Evolutionary conservation across 2,329 filamentous ascomycete genomes (phyloP).

Genomic region (Kalaharituber pfeilii): DNA sequence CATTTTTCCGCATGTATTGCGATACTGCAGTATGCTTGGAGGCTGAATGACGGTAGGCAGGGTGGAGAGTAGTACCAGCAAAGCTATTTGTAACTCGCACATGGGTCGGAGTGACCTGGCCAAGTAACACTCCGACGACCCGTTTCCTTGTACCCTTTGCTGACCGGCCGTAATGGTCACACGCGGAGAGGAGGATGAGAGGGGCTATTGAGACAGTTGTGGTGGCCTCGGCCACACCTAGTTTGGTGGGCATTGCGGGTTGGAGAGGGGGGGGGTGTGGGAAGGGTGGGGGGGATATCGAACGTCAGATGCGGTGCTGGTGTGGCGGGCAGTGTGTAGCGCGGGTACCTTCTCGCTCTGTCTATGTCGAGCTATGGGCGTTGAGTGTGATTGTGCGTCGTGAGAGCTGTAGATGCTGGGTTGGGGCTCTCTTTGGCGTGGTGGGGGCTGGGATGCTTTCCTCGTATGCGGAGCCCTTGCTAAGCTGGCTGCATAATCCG

Average conservation of each 20-base stretch:
- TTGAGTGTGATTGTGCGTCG: no score
- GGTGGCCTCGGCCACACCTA: slow-evolving; percentile 4
- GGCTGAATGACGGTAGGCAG: background rate
- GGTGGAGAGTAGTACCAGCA: slow-evolving; percentile 46
- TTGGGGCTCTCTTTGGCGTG: no score
- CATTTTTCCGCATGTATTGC: no score
- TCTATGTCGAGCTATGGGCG: background rate
- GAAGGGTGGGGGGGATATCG: background rate
- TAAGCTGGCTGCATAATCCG: no score
- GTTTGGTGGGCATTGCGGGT: slow-evolving; percentile 18
- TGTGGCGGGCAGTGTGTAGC: background rate
- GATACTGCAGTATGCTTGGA: no score
- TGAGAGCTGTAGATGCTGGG: no score
- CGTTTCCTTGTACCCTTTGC: slow-evolving; percentile 75
- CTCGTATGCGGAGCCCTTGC: no score
- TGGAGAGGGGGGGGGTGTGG: background rate
- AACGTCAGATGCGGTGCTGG: background rate
- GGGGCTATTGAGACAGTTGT: slow-evolving; percentile 84
- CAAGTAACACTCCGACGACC: slow-evolving; percentile 84
- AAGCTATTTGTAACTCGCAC: slow-evolving; percentile 98
- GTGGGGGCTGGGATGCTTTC: no score
- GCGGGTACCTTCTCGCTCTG: background rate
- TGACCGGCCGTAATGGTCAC: slow-evolving; percentile 94
- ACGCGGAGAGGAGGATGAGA: slow-evolving; percentile 88
- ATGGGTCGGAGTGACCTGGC: slow-evolving; percentile 89